Evolutionary conservation across 495 filamentous ascomycete species (phyloP).

Genomic region (Aspergillus ostianus): DNA sequence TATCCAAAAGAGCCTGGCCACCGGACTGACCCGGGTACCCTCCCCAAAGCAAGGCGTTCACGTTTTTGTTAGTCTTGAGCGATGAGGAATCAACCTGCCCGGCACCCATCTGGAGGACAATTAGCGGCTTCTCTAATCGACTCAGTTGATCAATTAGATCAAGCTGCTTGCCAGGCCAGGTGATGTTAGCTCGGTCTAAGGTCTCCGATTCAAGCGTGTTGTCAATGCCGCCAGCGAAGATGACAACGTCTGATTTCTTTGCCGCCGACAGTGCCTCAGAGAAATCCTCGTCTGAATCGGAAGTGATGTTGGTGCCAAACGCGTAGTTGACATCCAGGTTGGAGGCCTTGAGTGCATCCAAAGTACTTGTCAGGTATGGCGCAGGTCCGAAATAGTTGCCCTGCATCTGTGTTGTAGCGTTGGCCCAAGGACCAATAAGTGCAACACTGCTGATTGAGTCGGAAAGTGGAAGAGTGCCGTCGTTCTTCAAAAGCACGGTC

Average conservation of each 20-base stretch:
- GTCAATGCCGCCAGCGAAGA: slow-evolving; percentile 60
- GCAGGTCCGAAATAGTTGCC: slow-evolving; percentile 59
- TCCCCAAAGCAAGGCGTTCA: slow-evolving; percentile 56
- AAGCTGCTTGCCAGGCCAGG: slow-evolving; percentile 58
- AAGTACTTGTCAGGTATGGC: slow-evolving; percentile 54
- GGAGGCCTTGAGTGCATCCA: slow-evolving; percentile 45
- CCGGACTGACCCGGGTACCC: slow-evolving; percentile 62
- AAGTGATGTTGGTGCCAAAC: slow-evolving; percentile 40
- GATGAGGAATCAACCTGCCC: slow-evolving; percentile 56
- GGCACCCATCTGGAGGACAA: slow-evolving; percentile 61
- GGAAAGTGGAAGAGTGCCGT: slow-evolving; percentile 51
- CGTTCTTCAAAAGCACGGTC: slow-evolving; percentile 62
- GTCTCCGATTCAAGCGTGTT: slow-evolving; percentile 54
- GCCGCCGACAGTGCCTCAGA: slow-evolving; percentile 47
- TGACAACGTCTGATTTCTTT: slow-evolving; percentile 49
- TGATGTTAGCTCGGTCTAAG: slow-evolving; percentile 53
- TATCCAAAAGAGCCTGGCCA: slow-evolving; percentile 53
- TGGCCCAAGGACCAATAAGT: slow-evolving; percentile 58
- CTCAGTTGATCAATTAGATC: slow-evolving; percentile 53
- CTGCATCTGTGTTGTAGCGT: slow-evolving; percentile 58
- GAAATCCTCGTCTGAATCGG: slow-evolving; percentile 39
- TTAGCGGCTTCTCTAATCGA: slow-evolving; percentile 49
- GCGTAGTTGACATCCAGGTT: slow-evolving; percentile 49
- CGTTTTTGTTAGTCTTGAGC: slow-evolving; percentile 46
- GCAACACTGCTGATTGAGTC: slow-evolving; percentile 44